Conservation (phyloP, 1,139 yeast species). For the Suhomyces ambrosiae region DNA sequence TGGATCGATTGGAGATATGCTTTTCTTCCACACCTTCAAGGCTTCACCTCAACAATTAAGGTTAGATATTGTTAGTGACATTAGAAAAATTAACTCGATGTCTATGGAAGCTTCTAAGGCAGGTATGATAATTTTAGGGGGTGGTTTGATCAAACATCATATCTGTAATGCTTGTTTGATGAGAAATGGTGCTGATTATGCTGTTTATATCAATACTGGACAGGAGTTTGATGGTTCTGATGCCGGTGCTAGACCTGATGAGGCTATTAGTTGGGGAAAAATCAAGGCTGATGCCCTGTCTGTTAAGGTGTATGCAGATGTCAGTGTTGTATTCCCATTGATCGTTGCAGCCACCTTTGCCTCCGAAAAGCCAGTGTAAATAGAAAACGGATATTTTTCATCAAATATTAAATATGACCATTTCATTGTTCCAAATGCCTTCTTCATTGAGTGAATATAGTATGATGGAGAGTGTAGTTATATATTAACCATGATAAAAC, state of each 20-base stretch:
- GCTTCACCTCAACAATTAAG: slow-evolving; percentile 87
- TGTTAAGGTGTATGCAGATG: slow-evolving; percentile 94
- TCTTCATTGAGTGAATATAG: no score
- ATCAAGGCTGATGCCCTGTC: slow-evolving; percentile 90
- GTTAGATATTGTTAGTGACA: slow-evolving; percentile 91
- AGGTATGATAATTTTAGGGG: slow-evolving; percentile 95
- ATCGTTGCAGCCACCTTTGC: slow-evolving; percentile 98
- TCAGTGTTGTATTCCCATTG: slow-evolving; percentile 91
- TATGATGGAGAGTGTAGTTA: no score
- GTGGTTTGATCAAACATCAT: slow-evolving; percentile 95
- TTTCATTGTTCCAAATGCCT: no score
- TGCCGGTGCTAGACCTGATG: slow-evolving; percentile 99
- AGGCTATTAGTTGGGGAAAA: slow-evolving; percentile 98
- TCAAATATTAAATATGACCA: no score
- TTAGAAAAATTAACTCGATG: slow-evolving; percentile 85
- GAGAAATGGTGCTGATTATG: slow-evolving; percentile 99
- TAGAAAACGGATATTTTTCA: no score
- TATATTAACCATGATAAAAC: no score
- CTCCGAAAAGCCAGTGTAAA: slow-evolving; percentile 23
- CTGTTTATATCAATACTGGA: slow-evolving; percentile 95
- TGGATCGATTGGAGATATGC: slow-evolving; percentile 98
- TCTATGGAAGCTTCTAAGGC: slow-evolving; percentile 96
- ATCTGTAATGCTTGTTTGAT: slow-evolving; percentile 96
- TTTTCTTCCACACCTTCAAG: slow-evolving; percentile 96
- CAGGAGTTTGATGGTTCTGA: slow-evolving; percentile 99